Evolutionary conservation across 1,284 basidiomycete genomes (phyloP).

Genomic region (Malassezia pachydermatis): DNA sequence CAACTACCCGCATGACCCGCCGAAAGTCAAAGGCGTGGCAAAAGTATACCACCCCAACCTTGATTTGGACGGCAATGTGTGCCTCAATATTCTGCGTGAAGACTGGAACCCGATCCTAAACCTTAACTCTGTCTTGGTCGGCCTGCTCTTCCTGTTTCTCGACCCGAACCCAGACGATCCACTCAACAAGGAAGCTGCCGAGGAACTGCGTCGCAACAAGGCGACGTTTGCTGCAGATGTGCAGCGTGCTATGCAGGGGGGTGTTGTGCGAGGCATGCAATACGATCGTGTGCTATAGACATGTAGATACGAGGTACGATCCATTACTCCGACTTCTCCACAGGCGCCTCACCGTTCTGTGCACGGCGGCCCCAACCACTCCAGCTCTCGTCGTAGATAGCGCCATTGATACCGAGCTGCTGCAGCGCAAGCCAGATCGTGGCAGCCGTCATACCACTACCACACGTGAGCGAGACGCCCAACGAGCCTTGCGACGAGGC

Average conservation of each 20-base stretch:
- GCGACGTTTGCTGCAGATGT: slow-evolving; percentile 37
- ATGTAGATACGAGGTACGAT: no score
- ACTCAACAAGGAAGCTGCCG: slow-evolving; percentile 68
- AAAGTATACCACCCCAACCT: slow-evolving; percentile 99
- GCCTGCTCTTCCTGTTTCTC: slow-evolving; percentile 92
- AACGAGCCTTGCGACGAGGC: slow-evolving; percentile 22
- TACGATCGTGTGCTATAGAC: slow-evolving; percentile 32
- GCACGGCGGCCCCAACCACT: slow-evolving; percentile 27
- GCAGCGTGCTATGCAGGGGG: slow-evolving; percentile 30
- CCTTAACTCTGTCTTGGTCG: slow-evolving; percentile 92
- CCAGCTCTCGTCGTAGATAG: slow-evolving; percentile 66
- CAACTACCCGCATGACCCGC: slow-evolving; percentile 97
- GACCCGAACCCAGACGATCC: slow-evolving; percentile 98
- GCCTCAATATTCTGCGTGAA: slow-evolving; percentile 82
- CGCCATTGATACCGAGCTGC: slow-evolving; percentile 55
- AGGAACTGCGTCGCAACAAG: slow-evolving; percentile 41
- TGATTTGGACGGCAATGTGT: slow-evolving; percentile 87
- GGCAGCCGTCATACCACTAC: slow-evolving; percentile 82
- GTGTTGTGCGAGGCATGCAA: slow-evolving; percentile 28
- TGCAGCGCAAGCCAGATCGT: slow-evolving; percentile 79
- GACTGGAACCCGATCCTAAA: slow-evolving; percentile 99
- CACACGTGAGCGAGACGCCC: slow-evolving; percentile 39
- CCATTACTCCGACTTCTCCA: slow-evolving; percentile 1
- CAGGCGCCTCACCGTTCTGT: slow-evolving; percentile 14
- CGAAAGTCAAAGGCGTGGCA: slow-evolving; percentile 84